Conservation (phyloP, 2,329 filamentous ascomycete genomes). For the Cercospora janseana region DNA sequence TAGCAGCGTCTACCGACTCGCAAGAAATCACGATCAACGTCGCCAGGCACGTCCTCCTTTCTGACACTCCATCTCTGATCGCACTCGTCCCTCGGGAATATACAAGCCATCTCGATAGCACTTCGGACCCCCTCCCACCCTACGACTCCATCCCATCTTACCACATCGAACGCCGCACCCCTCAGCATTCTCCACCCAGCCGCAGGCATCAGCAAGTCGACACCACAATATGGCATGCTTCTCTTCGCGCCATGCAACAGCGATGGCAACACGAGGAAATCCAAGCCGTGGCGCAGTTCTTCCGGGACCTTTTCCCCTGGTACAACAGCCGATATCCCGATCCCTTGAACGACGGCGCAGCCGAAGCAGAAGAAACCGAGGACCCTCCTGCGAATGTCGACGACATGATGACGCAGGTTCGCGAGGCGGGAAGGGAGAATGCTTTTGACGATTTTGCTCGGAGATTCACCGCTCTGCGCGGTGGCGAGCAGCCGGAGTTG, state of each 20-base stretch:
- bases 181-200: neutral
- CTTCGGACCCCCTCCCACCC: constrained; percentile 81
- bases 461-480: constrained; percentile 11
- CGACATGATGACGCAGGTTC: constrained; percentile 32
- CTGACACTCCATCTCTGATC: constrained; percentile 70
- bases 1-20: constrained; percentile 42
- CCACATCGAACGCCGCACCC: constrained; percentile 1
- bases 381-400: constrained; percentile 28
- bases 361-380: neutral
- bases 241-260: neutral
- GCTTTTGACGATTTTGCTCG: constrained; percentile 10
- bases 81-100: constrained; percentile 65
- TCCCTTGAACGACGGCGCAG: constrained; percentile 1
- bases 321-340: constrained; percentile 19
- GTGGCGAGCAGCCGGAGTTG: constrained; percentile 7
- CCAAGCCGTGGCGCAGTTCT: constrained; percentile 32
- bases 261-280: constrained; percentile 24
- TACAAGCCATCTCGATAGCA: constrained; percentile 64
- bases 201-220: constrained; percentile 1
- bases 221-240: neutral
- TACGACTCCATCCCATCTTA: constrained; percentile 39
- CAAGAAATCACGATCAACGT: constrained; percentile 53
- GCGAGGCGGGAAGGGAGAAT: constrained; percentile 27
- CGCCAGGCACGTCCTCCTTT: constrained; percentile 74
- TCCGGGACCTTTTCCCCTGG: constrained; percentile 34